A percentile compares a stretch with the other conserved stretches of the same genome.
Conservation (phyloP, 495 filamentous ascomycete species). For the Penicillium atrosanguineum region DNA sequence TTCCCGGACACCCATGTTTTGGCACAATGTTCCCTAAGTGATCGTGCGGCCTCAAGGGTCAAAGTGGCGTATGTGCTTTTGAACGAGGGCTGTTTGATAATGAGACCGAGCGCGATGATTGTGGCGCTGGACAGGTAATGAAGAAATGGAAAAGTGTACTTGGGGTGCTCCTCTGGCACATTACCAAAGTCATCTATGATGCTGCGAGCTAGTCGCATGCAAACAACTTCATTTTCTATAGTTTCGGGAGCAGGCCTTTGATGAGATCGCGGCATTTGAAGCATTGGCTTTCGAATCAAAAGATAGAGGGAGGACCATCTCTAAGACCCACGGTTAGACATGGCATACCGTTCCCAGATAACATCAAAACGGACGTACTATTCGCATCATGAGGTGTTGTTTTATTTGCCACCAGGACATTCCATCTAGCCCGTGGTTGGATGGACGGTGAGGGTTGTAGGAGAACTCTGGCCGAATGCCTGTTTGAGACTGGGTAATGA, state of each 20-base stretch:
- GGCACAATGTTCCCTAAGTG: constrained; percentile 21
- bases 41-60: constrained; percentile 15
- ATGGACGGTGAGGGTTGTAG: constrained; percentile 7
- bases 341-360: background rate
- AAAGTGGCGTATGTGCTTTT: constrained; percentile 8
- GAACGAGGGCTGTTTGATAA: constrained; percentile 21
- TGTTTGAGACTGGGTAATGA: constrained; percentile 19
- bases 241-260: constrained; percentile 4
- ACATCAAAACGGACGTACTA: constrained; percentile 15
- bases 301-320: constrained; percentile 28
- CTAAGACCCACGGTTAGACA: constrained; percentile 7
- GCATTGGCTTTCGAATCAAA: constrained; percentile 24
- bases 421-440: background rate
- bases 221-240: constrained; percentile 22
- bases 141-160: constrained; percentile 27
- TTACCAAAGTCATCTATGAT: constrained; percentile 23
- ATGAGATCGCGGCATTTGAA: constrained; percentile 2
- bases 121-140: constrained; percentile 23
- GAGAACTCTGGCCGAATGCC: constrained; percentile 15
- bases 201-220: constrained; percentile 18
- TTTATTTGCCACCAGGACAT: constrained; percentile 23
- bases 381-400: constrained; percentile 26
- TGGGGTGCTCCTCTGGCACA: constrained; percentile 23
- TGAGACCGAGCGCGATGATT: constrained; percentile 22
- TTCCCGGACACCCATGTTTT: constrained; percentile 30